Evolutionary conservation across 139 green algal species (phyloP).

Genomic region (Coelastrella sp.): DNA sequence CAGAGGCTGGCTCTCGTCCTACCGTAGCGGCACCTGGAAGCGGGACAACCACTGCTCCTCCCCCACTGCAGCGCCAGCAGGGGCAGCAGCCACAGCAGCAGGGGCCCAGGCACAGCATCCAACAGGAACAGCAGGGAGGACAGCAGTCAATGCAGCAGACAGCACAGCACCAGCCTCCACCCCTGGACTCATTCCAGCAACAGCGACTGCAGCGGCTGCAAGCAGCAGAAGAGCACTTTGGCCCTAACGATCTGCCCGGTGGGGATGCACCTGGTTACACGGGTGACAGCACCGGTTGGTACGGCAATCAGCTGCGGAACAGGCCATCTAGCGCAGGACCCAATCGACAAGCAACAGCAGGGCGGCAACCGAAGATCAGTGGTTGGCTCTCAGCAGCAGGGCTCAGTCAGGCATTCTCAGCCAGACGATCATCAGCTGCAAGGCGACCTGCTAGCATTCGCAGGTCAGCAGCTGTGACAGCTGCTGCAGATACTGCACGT

Average conservation of each 20-base stretch:
- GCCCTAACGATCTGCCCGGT: conserved; percentile 1
- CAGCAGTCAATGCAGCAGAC: no score
- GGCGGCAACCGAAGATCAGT: neutral
- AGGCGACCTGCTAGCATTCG: neutral
- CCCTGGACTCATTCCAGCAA: neutral
- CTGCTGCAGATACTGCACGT: neutral
- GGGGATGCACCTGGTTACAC: conserved; percentile 29
- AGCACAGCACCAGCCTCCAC: conserved; percentile 5
- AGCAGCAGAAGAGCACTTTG: neutral
- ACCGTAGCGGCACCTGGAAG: conserved; percentile 7
- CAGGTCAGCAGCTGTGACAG: neutral
- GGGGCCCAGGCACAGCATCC: no score
- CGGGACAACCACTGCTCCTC: neutral
- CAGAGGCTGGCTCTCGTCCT: neutral
- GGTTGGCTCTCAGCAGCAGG: neutral
- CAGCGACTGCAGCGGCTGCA: conserved; percentile 1
- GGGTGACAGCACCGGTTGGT: neutral
- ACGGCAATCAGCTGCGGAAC: neutral
- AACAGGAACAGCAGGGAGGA: no score
- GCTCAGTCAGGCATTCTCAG: neutral
- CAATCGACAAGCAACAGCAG: neutral
- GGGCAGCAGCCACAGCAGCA: conserved; percentile 1
- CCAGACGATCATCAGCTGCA: neutral
- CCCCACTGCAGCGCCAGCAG: neutral
- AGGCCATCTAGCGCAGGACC: neutral